These are phyloP conservation scores for Chrysochromulina tobinii DNA, from an alignment of 78 protist species.

Conservation along the genomic window DNA sequence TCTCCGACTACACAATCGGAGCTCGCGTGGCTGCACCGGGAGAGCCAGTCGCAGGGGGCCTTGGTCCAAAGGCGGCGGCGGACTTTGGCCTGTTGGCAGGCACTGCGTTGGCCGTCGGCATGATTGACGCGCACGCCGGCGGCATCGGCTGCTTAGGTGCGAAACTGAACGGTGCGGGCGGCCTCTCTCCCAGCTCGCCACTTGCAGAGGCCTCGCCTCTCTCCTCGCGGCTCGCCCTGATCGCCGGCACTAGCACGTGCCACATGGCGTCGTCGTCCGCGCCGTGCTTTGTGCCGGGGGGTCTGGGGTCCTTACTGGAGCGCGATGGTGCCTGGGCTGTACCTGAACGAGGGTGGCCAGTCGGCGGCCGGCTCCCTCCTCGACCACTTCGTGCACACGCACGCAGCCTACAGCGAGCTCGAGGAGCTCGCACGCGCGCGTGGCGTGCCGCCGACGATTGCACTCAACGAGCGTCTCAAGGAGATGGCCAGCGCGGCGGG, in stretches of 20 bases:
- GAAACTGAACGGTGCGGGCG: too few relatives aligned
- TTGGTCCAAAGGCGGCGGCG: not conserved
- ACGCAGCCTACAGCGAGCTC: slow-evolving; percentile 2
- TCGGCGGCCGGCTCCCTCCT: slow-evolving; percentile 1
- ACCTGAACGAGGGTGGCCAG: slow-evolving; percentile 58
- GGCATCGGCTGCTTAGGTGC: slow-evolving; percentile 44
- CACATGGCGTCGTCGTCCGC: slow-evolving; percentile 10
- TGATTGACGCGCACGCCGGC: slow-evolving; percentile 69
- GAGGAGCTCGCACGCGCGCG: not conserved
- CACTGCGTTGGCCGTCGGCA: slow-evolving; percentile 1
- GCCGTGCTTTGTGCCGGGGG: slow-evolving; percentile 26
- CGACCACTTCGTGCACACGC: not conserved
- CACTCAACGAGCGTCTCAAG: not conserved
- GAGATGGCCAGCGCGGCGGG: not conserved
- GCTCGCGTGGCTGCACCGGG: not conserved
- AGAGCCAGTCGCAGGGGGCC: not conserved
- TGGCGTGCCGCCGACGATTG: not conserved
- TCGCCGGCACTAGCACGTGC: slow-evolving; percentile 53
- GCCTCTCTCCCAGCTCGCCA: not conserved
- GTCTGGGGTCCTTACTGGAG: slow-evolving; percentile 57
- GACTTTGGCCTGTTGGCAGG: slow-evolving; percentile 14
- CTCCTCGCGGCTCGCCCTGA: slow-evolving; percentile 4
- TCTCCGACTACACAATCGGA: not conserved
- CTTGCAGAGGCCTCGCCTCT: not conserved
- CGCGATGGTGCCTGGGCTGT: slow-evolving; percentile 43